Conservation (phyloP, 2,329 filamentous ascomycete genomes). For the Hypoxylon sp. region DNA sequence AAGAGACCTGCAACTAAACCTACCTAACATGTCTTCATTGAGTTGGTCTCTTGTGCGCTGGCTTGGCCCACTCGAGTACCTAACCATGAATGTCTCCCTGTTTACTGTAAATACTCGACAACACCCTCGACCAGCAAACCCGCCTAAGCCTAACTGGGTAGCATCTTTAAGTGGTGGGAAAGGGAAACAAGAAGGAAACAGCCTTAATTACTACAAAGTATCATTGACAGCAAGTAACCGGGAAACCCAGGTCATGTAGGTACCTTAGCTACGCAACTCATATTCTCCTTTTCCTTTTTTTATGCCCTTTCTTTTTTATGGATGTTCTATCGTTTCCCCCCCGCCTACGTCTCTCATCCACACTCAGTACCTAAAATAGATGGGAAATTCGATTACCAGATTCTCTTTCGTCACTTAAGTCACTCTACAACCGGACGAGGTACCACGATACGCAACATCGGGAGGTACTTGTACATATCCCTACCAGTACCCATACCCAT, state of each 20-base stretch:
- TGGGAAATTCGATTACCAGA: slow-evolving; percentile 20
- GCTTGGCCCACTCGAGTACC: slow-evolving; percentile 41
- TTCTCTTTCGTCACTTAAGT: slow-evolving; percentile 24
- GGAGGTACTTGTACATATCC: slow-evolving; percentile 33
- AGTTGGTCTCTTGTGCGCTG: slow-evolving; percentile 43
- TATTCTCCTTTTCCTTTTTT: slow-evolving; percentile 21
- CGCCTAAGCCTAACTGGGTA: slow-evolving; percentile 41
- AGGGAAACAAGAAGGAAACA: slow-evolving; percentile 33
- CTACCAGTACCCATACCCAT: slow-evolving; percentile 13
- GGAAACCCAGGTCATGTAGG: slow-evolving; percentile 22
- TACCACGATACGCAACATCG: slow-evolving; percentile 31
- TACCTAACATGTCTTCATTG: slow-evolving; percentile 39
- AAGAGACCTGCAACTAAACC: slow-evolving; percentile 38
- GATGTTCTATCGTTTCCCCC: slow-evolving; percentile 8
- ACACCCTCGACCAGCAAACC: slow-evolving; percentile 19
- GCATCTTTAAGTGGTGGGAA: slow-evolving; percentile 17
- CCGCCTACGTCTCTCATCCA: slow-evolving; percentile 6
- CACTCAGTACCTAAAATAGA: slow-evolving; percentile 21
- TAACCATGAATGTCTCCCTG: slow-evolving; percentile 34
- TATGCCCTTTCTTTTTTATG: slow-evolving; percentile 16
- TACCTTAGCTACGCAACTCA: slow-evolving; percentile 6
- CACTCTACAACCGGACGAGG: slow-evolving; percentile 17
- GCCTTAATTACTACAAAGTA: slow-evolving; percentile 40
- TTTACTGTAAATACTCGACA: slow-evolving; percentile 33
- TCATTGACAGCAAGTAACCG: slow-evolving; percentile 31